Base-by-base conservation (phyloP, 1,284 basidiomycete species). In the Peniophora sp. region DNA sequence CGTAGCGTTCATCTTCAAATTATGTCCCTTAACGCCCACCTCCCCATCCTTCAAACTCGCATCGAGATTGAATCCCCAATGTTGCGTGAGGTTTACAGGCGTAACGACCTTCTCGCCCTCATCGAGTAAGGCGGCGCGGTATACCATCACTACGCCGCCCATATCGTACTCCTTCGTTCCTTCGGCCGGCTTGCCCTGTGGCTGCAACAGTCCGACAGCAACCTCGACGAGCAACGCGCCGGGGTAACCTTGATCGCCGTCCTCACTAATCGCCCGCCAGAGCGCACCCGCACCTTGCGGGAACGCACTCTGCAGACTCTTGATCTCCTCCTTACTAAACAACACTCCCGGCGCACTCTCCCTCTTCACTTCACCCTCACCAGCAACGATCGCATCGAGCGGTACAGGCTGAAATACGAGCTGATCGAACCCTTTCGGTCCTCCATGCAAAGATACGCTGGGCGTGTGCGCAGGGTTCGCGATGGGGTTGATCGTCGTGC, bases 31-130 rank as follows among this genome's bases (percentile, higher is more conserved):
- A 44, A 88, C 73, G 24, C 69, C 70, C 27, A 77, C 63, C 1
- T 64, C 56, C 2, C 58, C 61, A 8, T 68, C 62, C 46, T 72
- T 62, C 34, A 84, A 65, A 55, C 83, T 85, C 1, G 82, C 84
- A 45, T 85, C 81, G 11, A 89, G 75, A 59, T 89, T 88, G 72
- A 88, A 89, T 27, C 85, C 86, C 85, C 85, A 88, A 61, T 88
- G 85, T 82, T 87, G 39, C 3, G 85, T 87, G 12, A 88, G 62
- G 59, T 89, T 89, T 52, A 88, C 70, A 0, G 85, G 83, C 8
- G 84, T 86, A 3, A 88, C 81, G 17, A 50, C 27, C 19, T 52
- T 49, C 32, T 62, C 66, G 44, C 71, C 71, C 53, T 75, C 74
- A 22, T 69, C 64, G 2, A 69, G 56, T 6, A 88, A 64, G 61